Percentiles rank a stretch among this genome's conserved stretches.
phyloP scores from a whole-genome alignment of 352 stramenopile species.

The Phytophthora podocarpi region DNA sequence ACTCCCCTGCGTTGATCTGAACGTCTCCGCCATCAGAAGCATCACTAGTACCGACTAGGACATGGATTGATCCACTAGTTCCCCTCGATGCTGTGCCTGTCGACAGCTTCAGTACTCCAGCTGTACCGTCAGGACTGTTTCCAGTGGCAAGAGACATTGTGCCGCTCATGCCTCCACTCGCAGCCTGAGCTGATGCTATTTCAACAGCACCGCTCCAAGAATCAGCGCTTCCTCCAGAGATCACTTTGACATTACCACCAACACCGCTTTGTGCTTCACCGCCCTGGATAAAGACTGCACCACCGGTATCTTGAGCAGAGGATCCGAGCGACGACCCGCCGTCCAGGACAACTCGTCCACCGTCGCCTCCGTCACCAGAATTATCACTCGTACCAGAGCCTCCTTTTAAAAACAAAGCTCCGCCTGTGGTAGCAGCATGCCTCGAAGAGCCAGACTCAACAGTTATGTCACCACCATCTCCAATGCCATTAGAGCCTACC shows the following conservation, averaged over 20 bases:
- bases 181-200: conserved; percentile 56
- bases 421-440: conserved; percentile 55
- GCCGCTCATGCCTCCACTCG: conserved; percentile 62
- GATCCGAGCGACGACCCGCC: conserved; percentile 61
- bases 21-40: conserved; percentile 66
- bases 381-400: conserved; percentile 69
- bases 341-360: conserved; percentile 50
- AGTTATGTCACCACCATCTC: conserved; percentile 57
- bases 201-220: conserved; percentile 59
- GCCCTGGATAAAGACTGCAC: conserved; percentile 51
- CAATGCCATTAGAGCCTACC: conserved; percentile 48
- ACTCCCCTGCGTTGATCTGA: conserved; percentile 63
- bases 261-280: conserved; percentile 55
- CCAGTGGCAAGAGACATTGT: conserved; percentile 52
- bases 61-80: conserved; percentile 59
- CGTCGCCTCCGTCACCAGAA: conserved; percentile 74
- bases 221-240: conserved; percentile 52
- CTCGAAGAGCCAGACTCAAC: conserved; percentile 56
- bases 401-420: conserved; percentile 47
- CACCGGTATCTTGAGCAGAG: conserved; percentile 60
- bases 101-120: conserved; percentile 42
- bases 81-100: conserved; percentile 60
- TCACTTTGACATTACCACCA: conserved; percentile 52
- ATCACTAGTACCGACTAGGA: conserved; percentile 64
- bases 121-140: conserved; percentile 42